Conservation (phyloP, 2,329 filamentous ascomycete species). For the Botryotinia globosa region DNA sequence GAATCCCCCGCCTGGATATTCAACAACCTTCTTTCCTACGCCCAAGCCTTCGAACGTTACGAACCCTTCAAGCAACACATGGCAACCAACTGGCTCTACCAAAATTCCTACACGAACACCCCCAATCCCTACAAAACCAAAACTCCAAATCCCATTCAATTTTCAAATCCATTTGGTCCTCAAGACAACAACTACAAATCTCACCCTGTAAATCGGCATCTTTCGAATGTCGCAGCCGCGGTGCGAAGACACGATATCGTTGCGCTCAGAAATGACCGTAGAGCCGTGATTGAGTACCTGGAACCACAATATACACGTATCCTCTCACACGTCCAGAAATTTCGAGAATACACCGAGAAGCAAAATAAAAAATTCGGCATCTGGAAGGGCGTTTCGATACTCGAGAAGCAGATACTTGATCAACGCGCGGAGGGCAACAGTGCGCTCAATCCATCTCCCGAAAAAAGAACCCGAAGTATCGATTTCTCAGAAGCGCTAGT, state of each 20-base stretch:
- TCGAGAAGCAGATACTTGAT: not conserved
- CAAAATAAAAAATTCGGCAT: not conserved
- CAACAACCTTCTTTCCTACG: not conserved
- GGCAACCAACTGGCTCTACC: not conserved
- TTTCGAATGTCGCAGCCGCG: not conserved
- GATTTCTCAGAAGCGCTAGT: not conserved
- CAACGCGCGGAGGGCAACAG: too few species aligned
- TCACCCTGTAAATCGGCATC: not conserved
- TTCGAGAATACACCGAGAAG: slow-evolving; percentile 1
- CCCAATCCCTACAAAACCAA: not conserved
- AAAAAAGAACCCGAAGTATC: not conserved
- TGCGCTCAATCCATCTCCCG: too few species aligned
- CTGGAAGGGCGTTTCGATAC: not conserved
- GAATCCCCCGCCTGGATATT: not conserved
- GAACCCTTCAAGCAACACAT: not conserved
- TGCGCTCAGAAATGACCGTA: not conserved
- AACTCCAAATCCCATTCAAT: not conserved
- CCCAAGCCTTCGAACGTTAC: not conserved
- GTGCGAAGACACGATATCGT: not conserved
- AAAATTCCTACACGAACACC: not conserved
- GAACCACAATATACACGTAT: slow-evolving; percentile 20
- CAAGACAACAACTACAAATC: not conserved
- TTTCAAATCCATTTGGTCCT: not conserved
- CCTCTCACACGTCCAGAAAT: not conserved
- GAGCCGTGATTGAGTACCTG: not conserved